Evolutionary conservation across 208 protist genomes (phyloP), one percentile per base, ranked within the genome.

Genomic region (Leishmania major): DNA sequence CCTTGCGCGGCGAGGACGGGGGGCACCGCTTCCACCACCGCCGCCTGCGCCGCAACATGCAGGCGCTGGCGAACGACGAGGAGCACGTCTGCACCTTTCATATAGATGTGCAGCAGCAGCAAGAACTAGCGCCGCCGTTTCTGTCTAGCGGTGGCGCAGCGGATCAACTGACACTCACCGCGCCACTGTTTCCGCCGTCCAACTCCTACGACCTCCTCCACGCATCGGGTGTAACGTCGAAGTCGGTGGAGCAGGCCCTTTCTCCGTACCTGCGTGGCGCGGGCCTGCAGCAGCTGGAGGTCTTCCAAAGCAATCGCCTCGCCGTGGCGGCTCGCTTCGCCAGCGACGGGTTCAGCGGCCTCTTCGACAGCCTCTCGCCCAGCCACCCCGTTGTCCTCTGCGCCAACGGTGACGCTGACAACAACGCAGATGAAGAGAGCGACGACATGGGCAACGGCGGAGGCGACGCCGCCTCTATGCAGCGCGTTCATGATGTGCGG

Each of bases 1-100:
- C 91, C 28, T 83, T 97, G 82, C 88, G 87, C 25, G 92, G 90
- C 79, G 91, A 95, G 70, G 91, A 95, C 75, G 91, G 84, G 7
- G 82, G 90, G n/a, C 84, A 95, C 73, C 88, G 87, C 51, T 80
- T 82, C 31, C 93, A 94, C 66, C 91, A 95, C 69, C 81, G 87
- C 8, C 88, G 93, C 6, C 84, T 96, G 10, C 31, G 84, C 35
- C 89, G 93, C 19, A 96, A 96, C 80, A 31, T 88, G 71, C 83
- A 86, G 49, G 75, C 75, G 4, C 78, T 96, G 43, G 49, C 79
- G 40, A 73, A 84, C 64, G 88, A 88, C 62, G 78, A 75, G 17
- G 83, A 86, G 0, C 72, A 89, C 74, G 86, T 81, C 7, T 92
- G 88, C 73, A 91, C 90, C 0, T 92, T 93, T 13, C 53, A 74